Base-by-base conservation (phyloP, 2,329 filamentous ascomycete species). In the Mycogone perniciosa region DNA sequence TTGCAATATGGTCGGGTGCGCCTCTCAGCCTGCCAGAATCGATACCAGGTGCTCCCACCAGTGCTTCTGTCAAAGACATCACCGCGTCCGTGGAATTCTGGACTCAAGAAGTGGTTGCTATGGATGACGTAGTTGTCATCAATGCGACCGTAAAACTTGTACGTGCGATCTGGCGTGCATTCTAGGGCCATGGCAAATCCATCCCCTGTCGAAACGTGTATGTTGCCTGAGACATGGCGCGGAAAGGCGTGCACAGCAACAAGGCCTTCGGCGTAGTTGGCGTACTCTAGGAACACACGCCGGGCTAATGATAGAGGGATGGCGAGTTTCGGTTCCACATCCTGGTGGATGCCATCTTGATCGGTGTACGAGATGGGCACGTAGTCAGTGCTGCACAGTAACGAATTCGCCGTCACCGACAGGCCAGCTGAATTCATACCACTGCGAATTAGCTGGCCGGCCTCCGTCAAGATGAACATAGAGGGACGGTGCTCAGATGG, bases 351-450 rank as follows among this genome's bases (percentile, higher is more conserved):
- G 4, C 46, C 51, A 4, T 46, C 30, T 27, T 34, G 29, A 26
- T 49, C 46, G 10, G 29, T 5, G 26, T 46, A 41, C 20, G 51
- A 37, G 33, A 46, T 38, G 9, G 59, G 58, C 6, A 59, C 33
- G 48, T 54, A 59, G 55, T 66, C 63, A 26, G 53, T 55, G 7
- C 42, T 58, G 4, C 52, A 62, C 38, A 56, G 45, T 11, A 65
- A 54, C 29, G 58, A 59, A 53, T 65, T 66, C 13, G 60, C 59
- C 11, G 57, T 58, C 8, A 64, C 57, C 6, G 49, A 57, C 7
- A 65, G 34, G 5, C 64, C 63, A 3, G 49, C 38, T 8, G 62
- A 61, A 46, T 63, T 66, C 60, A 66, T 63, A 33, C 61, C 64
- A 27, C 51, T 53, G 30, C 62, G 57, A 9, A 50, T 57, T 11